Percentiles rank a stretch among this genome's conserved stretches.
Conservation (phyloP, 768 basidiomycete genomes). For the Psilocybe cyanescens region DNA sequence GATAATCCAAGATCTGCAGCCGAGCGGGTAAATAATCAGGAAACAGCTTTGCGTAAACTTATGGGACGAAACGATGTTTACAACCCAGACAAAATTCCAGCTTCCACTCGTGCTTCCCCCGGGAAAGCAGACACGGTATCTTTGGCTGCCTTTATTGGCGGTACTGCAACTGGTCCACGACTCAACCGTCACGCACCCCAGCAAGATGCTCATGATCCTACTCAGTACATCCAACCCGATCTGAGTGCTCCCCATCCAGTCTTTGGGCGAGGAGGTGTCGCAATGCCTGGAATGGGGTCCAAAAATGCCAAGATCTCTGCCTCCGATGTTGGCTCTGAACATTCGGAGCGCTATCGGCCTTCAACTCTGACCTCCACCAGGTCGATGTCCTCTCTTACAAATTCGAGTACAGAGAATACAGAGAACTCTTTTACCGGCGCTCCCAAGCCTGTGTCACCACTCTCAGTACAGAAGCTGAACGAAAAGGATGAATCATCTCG, state of each 20-base stretch:
- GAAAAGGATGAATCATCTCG: neutral
- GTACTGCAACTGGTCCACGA: slow-evolving; percentile 74
- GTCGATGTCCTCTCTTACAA: slow-evolving; percentile 11
- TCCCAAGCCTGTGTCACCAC: neutral
- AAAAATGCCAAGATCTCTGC: slow-evolving; percentile 21
- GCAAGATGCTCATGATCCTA: slow-evolving; percentile 64
- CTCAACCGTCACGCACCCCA: slow-evolving; percentile 77
- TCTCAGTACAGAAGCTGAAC: neutral
- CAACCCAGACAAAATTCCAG: slow-evolving; percentile 26
- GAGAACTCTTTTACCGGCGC: neutral
- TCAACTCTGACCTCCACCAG: slow-evolving; percentile 11
- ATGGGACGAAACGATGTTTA: slow-evolving; percentile 38
- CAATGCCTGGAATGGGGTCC: slow-evolving; percentile 70
- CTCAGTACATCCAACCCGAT: slow-evolving; percentile 66
- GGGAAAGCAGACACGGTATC: slow-evolving; percentile 57
- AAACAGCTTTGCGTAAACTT: slow-evolving; percentile 50
- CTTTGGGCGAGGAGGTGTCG: slow-evolving; percentile 75
- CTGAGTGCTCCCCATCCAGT: slow-evolving; percentile 67
- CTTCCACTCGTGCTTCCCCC: slow-evolving; percentile 11
- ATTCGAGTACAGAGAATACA: neutral
- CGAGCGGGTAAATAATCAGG: slow-evolving; percentile 46
- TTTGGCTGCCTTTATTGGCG: slow-evolving; percentile 84
- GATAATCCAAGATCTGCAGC: slow-evolving; percentile 27
- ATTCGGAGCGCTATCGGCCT: slow-evolving; percentile 28
- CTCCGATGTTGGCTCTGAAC: slow-evolving; percentile 21